These are phyloP conservation scores for Aspergillus unguis DNA, from an alignment of 2,329 filamentous ascomycete genomes.

Conservation along the genomic window DNA sequence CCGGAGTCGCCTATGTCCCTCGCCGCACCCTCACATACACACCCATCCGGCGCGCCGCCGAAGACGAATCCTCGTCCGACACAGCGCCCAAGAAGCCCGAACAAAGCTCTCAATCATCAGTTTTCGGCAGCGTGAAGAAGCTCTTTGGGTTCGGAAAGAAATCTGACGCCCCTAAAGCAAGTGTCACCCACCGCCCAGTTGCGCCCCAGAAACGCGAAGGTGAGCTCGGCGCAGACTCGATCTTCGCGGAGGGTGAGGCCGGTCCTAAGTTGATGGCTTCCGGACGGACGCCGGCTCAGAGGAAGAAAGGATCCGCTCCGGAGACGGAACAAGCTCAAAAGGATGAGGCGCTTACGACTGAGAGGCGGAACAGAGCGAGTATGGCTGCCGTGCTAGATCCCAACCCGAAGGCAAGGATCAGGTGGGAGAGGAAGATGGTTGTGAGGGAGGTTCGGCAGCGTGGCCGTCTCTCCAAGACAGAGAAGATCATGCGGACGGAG, in stretches of 20 bases:
- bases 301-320: conserved; percentile 18
- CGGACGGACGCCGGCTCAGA: conserved; percentile 26
- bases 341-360: conserved; percentile 21
- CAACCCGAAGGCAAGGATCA: conserved; percentile 64
- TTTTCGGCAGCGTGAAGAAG: conserved; percentile 34
- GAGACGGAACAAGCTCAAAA: conserved; percentile 9
- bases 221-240: conserved; percentile 36
- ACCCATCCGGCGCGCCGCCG: conserved; percentile 29
- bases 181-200: conserved; percentile 22
- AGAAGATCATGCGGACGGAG: conserved; percentile 66
- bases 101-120: conserved; percentile 16
- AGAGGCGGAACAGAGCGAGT: conserved; percentile 47
- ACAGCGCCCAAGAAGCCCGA: conserved; percentile 17
- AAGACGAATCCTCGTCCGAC: conserved; percentile 16
- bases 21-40: conserved; percentile 37
- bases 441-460: conserved; percentile 69
- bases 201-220: conserved; percentile 36
- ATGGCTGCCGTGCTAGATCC: conserved; percentile 70
- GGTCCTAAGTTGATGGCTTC: conserved; percentile 23
- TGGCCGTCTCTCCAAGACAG: conserved; percentile 62
- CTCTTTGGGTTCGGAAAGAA: conserved; percentile 30
- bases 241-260: conserved; percentile 40
- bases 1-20: conserved; percentile 32
- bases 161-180: conserved; percentile 25
- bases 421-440: conserved; percentile 81